Evolutionary conservation across 2,329 filamentous ascomycete species (phyloP).

Genomic region (Pseudogymnoascus sp.): DNA sequence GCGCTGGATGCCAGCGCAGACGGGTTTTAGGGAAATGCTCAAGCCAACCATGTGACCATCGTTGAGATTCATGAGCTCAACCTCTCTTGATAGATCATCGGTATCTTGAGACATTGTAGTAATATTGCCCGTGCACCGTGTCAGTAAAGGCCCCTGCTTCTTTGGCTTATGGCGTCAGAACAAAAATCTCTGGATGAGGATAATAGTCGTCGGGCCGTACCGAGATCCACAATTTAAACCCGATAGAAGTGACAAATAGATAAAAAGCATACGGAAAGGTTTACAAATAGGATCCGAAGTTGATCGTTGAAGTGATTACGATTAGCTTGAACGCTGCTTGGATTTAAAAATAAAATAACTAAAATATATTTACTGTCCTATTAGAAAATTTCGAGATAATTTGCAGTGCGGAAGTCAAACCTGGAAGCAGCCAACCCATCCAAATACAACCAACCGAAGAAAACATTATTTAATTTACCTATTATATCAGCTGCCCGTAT

Average conservation of each 20-base stretch:
- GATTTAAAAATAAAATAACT: not conserved
- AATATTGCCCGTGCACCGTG: not conserved
- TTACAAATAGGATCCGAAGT: not conserved
- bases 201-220: constrained; percentile 3
- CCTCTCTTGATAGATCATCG: constrained; percentile 1
- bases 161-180: not conserved
- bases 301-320: not conserved
- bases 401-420: not conserved
- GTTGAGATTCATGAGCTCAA: constrained; percentile 2
- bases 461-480: not conserved
- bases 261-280: not conserved
- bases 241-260: not conserved
- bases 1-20: not conserved
- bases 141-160: not conserved
- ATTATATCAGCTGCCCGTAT: not conserved
- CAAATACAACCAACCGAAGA: not conserved
- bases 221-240: constrained; percentile 5
- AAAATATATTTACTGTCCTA: not conserved
- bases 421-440: not conserved
- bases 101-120: constrained; percentile 6
- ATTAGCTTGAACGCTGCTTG: not conserved
- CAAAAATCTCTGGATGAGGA: constrained; percentile 3
- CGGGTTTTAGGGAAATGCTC: constrained; percentile 1
- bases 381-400: not conserved
- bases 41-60: not conserved